Percentiles rank a stretch among this genome's conserved stretches.
phyloP scores from a whole-genome alignment of 1,284 basidiomycete genomes.

The Papiliotrema flavescens region DNA sequence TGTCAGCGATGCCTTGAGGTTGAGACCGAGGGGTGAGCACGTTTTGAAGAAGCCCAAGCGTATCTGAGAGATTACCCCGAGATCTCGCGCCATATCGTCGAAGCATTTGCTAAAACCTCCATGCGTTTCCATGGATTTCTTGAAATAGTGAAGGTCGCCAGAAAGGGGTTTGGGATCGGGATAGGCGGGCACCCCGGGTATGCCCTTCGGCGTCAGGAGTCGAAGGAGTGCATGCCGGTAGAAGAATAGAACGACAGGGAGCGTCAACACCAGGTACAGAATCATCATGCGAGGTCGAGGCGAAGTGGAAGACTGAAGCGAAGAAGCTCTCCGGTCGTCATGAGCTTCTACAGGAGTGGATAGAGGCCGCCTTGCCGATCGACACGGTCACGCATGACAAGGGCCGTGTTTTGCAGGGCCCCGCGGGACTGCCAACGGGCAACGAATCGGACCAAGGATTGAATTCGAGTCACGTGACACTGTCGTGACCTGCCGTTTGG shows the following conservation, averaged over 20 bases:
- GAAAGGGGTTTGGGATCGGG: conserved; percentile 14
- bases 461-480: no score
- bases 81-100: conserved; percentile 14
- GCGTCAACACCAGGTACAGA: background rate
- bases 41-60: conserved; percentile 15
- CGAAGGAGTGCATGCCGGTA: conserved; percentile 9
- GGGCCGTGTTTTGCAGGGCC: no score
- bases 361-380: no score
- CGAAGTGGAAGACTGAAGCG: no score
- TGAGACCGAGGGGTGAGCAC: conserved; percentile 5
- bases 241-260: background rate
- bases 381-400: no score
- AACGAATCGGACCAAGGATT: no score
- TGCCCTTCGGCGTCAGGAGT: conserved; percentile 13
- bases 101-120: conserved; percentile 15
- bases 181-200: conserved; percentile 16
- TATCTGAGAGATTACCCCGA: conserved; percentile 23
- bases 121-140: conserved; percentile 3
- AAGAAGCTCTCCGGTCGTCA: no score
- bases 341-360: no score
- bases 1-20: background rate
- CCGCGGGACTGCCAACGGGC: no score
- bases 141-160: conserved; percentile 17
- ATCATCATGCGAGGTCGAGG: background rate
- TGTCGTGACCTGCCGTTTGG: no score